A percentile compares a stretch with the other conserved stretches of the same genome.
These are phyloP conservation scores for Candida wancherniae DNA, from an alignment of 805 yeast species.

Conservation along the genomic window DNA sequence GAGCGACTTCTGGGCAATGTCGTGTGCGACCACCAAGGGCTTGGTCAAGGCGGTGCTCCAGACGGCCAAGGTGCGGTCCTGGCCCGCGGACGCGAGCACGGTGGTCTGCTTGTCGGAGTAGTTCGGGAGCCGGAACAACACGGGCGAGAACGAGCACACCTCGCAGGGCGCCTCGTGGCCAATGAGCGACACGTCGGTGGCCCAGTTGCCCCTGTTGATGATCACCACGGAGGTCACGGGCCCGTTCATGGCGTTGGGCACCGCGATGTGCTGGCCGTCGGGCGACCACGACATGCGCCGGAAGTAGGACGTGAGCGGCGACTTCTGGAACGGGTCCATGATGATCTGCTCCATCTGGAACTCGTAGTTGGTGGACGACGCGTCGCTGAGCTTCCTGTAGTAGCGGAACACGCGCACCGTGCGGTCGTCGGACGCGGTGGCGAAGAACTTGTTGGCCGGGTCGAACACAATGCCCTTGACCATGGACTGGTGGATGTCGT, in stretches of 20 bases:
- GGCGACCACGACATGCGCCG: slow-evolving; percentile 87
- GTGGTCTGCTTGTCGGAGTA: slow-evolving; percentile 44
- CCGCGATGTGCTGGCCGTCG: slow-evolving; percentile 82
- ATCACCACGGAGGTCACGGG: slow-evolving; percentile 73
- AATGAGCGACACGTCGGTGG: slow-evolving; percentile 62
- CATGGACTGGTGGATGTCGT: slow-evolving; percentile 90
- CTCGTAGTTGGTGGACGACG: slow-evolving; percentile 57
- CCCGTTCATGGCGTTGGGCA: slow-evolving; percentile 81
- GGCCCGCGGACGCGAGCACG: slow-evolving; percentile 92
- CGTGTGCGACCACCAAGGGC: slow-evolving; percentile 77
- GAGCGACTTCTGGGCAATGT: slow-evolving; percentile 69
- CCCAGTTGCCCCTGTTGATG: slow-evolving; percentile 77
- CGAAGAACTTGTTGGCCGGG: slow-evolving; percentile 96
- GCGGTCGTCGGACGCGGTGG: slow-evolving; percentile 94
- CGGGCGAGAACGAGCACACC: slow-evolving; percentile 70
- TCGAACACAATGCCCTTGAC: slow-evolving; percentile 97
- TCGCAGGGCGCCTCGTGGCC: slow-evolving; percentile 88
- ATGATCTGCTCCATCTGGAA: slow-evolving; percentile 84
- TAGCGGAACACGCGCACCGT: slow-evolving; percentile 84
- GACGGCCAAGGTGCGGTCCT: slow-evolving; percentile 79
- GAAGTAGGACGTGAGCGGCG: slow-evolving; percentile 90
- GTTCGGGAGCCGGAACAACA: slow-evolving; percentile 46
- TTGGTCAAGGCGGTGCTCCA: slow-evolving; percentile 79
- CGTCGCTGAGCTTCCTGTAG: slow-evolving; percentile 50
- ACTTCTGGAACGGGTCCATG: slow-evolving; percentile 76